Base-by-base conservation (phyloP, 2,329 filamentous ascomycete species). In the Hymenoscyphus occultus region DNA sequence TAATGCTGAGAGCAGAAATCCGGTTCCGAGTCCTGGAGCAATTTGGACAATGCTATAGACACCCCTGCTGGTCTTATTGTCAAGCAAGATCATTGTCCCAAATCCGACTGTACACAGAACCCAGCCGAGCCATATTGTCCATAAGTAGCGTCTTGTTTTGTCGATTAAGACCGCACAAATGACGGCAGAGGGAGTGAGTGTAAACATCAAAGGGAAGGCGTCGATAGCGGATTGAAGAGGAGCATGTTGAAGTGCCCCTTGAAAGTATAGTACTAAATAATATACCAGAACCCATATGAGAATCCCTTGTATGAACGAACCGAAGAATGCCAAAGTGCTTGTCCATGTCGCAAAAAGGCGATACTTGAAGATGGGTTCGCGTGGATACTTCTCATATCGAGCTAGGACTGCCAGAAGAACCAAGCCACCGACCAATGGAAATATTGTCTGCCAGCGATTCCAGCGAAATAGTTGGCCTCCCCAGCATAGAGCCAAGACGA, bases 391-490 rank as follows among this genome's bases (percentile, higher is more conserved):
- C 28, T 62, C 61, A 19, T 45, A 62, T 10, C 22, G 9, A 78
- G 80, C 76, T 70, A 86, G 86, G 5, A 71, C 75, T 4, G 80
- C 69, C 9, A 90, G 74, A 1, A 83, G 81, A 0, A 77, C 71
- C 0, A 76, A 71, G 1, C 86, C 86, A 13, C 89, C 56, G 4
- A 85, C 74, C 13, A 90, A 74, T 0, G 86, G 87, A 0, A 86
- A 79, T 3, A 90, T 76, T 0, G 85, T 87, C 1, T 80, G 79
- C 80, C 83, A 88, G 9, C 81, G 85, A 56, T 76, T 73, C 87
- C 87, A 90, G 0, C 80, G 72, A 72, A 87, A 90, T 75, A 86
- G 82, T 14, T 88, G 80, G 35, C 86, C 87, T 12, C 86, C 88
- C 79, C 84, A 86, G 0, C 58, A 60, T 10, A 60, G 58, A 28